Evolutionary conservation across 495 filamentous ascomycete species (phyloP), one percentile per base, ranked within the genome.

Genomic region (Melanomma pulvis-pyrius): DNA sequence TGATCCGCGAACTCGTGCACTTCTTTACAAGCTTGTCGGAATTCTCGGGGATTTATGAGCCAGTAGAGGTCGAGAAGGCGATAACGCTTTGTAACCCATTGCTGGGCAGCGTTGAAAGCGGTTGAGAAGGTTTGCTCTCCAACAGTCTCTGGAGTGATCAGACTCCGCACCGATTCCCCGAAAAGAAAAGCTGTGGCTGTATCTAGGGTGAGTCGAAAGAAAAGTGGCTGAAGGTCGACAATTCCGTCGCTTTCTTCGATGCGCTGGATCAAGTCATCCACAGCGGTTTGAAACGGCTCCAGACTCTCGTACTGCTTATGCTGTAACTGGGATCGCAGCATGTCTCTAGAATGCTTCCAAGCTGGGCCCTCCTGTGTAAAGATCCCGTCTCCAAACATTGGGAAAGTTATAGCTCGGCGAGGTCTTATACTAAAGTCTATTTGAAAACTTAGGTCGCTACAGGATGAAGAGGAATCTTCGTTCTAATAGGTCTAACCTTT

Each of bases 291-390:
- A 44, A 79, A 71, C n/a, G 66, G 41, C 7, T 74, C 49, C 3
- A 70, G 56, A 17, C 68, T 69, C 48, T 74, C 58, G 22, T 74
- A 67, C 29, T 83, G 82, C 12, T 79, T 78, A 7, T 79, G 78
- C 26, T 77, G 78, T 61, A 89, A 87, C 49, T 85, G 83, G 0
- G 81, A 84, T 0, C 83, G 80, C 25, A 89, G 79, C 32, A 88
- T 72, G 8, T 80, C 80, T 11, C 86, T 79, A 1, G 83, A 85
- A 9, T 80, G 82, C 44, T 80, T 77, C 84, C 84, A 87, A 8
- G 74, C 69, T 21, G 59, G 28, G 0, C 84, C 84, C 17, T 86
- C 82, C 53, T 84, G 80, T 0, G 81, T 80, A 67, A 87, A 86
- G 62, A 87, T 85, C 1, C 84, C 84, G 22, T 81, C 74, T 2